Percentiles rank a stretch among this genome's conserved stretches.
Evolutionary conservation across 257 asterid species (phyloP).

Genomic region (Rauvolfia tetraphylla): DNA sequence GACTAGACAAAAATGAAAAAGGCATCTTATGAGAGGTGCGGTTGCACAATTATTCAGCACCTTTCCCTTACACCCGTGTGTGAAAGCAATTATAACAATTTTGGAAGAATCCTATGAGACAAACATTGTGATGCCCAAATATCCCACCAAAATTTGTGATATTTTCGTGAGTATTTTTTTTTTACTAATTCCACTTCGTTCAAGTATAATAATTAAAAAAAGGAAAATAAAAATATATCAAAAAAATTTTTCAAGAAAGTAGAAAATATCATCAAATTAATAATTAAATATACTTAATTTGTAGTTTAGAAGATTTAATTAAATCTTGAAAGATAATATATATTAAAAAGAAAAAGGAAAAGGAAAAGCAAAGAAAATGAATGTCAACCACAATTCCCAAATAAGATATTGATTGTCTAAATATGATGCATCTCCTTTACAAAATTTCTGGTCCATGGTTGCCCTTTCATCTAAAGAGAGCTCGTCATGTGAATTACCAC

Average conservation of each 20-base stretch:
- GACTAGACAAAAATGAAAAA: not conserved
- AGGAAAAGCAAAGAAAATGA: not conserved
- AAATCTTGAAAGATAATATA: no score
- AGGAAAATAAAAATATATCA: no score
- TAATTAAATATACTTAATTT: no score
- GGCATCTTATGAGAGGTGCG: not conserved
- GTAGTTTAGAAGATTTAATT: no score
- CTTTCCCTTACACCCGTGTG: not conserved
- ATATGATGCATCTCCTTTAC: not conserved
- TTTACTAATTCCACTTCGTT: not conserved
- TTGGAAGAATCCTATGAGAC: constrained; percentile 10
- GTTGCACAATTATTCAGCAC: not conserved
- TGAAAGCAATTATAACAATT: not conserved
- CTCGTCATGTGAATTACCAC: no score
- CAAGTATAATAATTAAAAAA: no score
- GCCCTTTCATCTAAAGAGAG: not conserved
- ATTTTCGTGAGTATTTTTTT: not conserved
- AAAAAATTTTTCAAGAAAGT: no score
- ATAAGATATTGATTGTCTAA: not conserved
- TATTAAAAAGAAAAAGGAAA: no score
- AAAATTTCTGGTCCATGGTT: not conserved
- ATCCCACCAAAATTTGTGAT: not conserved
- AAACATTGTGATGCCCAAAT: not conserved
- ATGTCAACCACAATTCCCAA: constrained; percentile 4
- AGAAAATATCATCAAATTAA: no score